Evolutionary conservation across 2,329 filamentous ascomycete species (phyloP).

Genomic region (Plenodomus tracheiphilus): DNA sequence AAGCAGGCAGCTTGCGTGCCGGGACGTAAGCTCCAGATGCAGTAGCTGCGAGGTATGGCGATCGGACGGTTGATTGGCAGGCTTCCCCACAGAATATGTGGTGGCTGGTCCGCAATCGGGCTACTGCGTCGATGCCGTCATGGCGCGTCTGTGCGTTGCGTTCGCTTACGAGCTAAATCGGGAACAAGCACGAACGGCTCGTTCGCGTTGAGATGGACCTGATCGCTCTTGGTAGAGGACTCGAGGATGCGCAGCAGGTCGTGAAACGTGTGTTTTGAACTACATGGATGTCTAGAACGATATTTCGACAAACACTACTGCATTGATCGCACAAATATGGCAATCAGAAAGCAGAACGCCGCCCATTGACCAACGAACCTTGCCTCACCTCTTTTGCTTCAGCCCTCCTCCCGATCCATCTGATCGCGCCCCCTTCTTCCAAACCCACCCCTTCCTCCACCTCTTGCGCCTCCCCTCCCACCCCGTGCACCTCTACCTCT

Average conservation of each 20-base stretch:
- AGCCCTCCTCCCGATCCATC: conserved; percentile 79
- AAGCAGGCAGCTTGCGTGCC: conserved; percentile 17
- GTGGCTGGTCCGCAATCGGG: conserved; percentile 1
- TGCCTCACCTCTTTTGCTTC: background rate
- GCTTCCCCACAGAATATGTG: background rate
- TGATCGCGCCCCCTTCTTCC: conserved; percentile 60
- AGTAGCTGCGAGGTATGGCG: conserved; percentile 35
- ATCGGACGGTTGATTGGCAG: conserved; percentile 31
- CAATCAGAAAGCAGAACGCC: too few species aligned
- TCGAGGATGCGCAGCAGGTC: too few species aligned
- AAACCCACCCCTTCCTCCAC: conserved; percentile 16
- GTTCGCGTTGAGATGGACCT: background rate
- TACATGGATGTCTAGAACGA: too few species aligned
- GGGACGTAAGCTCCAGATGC: conserved; percentile 32
- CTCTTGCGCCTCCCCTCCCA: conserved; percentile 39
- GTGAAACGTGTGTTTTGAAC: too few species aligned
- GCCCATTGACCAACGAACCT: too few species aligned
- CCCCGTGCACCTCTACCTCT: conserved; percentile 58
- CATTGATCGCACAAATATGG: too few species aligned
- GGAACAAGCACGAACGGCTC: background rate
- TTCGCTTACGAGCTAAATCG: background rate
- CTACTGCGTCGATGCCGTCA: background rate
- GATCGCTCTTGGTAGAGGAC: too few species aligned
- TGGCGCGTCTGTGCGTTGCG: background rate
- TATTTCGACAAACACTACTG: too few species aligned